Evolutionary conservation across 805 yeast species (phyloP).

Genomic region (Candida anglica): DNA sequence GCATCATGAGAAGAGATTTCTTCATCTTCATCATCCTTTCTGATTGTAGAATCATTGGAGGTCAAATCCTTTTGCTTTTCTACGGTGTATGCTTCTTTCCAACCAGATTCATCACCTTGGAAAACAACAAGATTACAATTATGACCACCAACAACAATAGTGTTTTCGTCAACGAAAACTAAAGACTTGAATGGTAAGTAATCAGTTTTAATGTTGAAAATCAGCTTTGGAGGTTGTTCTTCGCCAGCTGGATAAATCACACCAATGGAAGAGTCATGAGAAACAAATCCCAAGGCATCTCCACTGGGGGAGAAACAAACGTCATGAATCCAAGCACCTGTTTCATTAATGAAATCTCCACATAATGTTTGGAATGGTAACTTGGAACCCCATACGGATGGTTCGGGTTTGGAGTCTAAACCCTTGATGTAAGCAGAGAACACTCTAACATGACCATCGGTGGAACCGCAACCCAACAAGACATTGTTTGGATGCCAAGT

Average conservation of each 20-base stretch:
- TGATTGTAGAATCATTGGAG: constrained; percentile 30
- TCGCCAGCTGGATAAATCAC: constrained; percentile 77
- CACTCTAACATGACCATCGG: constrained; percentile 89
- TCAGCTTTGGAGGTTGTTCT: constrained; percentile 56
- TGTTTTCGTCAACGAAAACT: constrained; percentile 61
- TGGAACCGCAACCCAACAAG: constrained; percentile 82
- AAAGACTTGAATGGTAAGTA: constrained; percentile 79
- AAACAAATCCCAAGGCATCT: constrained; percentile 71
- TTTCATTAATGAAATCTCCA: constrained; percentile 67
- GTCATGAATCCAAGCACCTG: constrained; percentile 90
- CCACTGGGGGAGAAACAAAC: constrained; percentile 81
- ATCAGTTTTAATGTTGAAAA: constrained; percentile 56
- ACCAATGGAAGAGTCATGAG: constrained; percentile 83
- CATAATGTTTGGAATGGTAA: constrained; percentile 90
- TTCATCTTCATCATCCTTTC: constrained; percentile 41
- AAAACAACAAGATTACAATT: constrained; percentile 88
- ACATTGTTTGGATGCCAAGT: constrained; percentile 95
- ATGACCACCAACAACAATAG: constrained; percentile 85
- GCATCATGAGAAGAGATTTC: constrained; percentile 72
- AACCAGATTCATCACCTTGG: constrained; percentile 57
- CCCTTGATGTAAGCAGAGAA: constrained; percentile 88
- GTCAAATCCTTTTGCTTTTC: constrained; percentile 47
- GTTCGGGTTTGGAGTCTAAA: constrained; percentile 75
- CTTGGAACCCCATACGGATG: constrained; percentile 90
- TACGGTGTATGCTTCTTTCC: constrained; percentile 58